These are phyloP conservation scores for Monilinia polystroma DNA, from an alignment of 2,329 filamentous ascomycete species.

Conservation along the genomic window DNA sequence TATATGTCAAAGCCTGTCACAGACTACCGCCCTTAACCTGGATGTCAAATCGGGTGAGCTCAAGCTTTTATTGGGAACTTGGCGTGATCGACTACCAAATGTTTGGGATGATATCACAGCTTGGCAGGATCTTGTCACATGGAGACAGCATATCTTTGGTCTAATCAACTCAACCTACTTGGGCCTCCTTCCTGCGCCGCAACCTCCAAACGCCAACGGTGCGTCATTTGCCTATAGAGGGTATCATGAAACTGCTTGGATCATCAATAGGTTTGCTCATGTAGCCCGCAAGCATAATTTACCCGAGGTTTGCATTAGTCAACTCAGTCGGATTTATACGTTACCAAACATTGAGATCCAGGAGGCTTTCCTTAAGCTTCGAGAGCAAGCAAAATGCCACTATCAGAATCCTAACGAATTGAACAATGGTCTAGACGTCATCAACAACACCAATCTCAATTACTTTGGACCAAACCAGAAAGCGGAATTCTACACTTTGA, in stretches of 20 bases:
- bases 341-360: slow-evolving; percentile 99
- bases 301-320: slow-evolving; percentile 94
- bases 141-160: slow-evolving; percentile 98
- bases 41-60: slow-evolving; percentile 95
- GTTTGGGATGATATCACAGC: slow-evolving; percentile 99
- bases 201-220: slow-evolving; percentile 77
- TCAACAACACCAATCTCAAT: slow-evolving; percentile 98
- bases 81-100: slow-evolving; percentile 93
- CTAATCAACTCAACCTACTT: slow-evolving; percentile 96
- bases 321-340: slow-evolving; percentile 96
- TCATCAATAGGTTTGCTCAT: slow-evolving; percentile 98
- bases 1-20: slow-evolving; percentile 86
- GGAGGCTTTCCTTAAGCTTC: slow-evolving; percentile 94
- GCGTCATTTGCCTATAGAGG: slow-evolving; percentile 95
- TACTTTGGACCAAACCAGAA: slow-evolving; percentile 97
- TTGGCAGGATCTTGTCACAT: slow-evolving; percentile 99
- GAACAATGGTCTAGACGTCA: slow-evolving; percentile 90
- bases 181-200: slow-evolving; percentile 68
- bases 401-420: slow-evolving; percentile 95
- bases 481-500: slow-evolving; percentile 97
- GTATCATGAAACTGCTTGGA: slow-evolving; percentile 99
- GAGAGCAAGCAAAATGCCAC: slow-evolving; percentile 98
- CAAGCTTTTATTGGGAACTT: slow-evolving; percentile 88
- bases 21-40: slow-evolving; percentile 80
- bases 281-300: slow-evolving; percentile 96